Percentiles rank a stretch among this genome's conserved stretches.
phyloP scores from a whole-genome alignment of 2,329 filamentous ascomycete genomes.

The Ascochyta viciae-villosae region DNA sequence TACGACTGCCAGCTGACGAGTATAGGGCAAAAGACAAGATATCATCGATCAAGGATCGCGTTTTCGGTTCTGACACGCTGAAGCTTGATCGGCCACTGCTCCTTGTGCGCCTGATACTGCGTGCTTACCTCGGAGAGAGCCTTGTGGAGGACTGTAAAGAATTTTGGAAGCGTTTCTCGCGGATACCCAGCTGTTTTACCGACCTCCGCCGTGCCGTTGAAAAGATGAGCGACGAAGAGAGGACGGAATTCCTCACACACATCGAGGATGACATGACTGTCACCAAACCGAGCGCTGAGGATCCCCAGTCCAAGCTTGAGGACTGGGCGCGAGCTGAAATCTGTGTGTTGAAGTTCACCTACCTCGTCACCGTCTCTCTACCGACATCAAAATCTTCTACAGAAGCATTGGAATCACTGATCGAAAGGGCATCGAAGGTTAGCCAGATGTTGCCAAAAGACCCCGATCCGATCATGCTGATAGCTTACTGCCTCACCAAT shows the following conservation, averaged over 20 bases:
- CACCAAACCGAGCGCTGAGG: not conserved
- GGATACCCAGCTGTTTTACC: slow-evolving; percentile 33
- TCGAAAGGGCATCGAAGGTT: slow-evolving; percentile 27
- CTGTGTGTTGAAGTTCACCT: slow-evolving; percentile 37
- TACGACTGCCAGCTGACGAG: not conserved
- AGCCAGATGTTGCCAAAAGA: slow-evolving; percentile 21
- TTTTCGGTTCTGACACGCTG: slow-evolving; percentile 19
- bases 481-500: slow-evolving; percentile 30
- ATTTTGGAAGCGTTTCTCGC: slow-evolving; percentile 32
- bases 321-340: slow-evolving; percentile 28
- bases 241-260: slow-evolving; percentile 22
- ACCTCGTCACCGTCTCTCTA: slow-evolving; percentile 34
- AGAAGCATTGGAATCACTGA: slow-evolving; percentile 22
- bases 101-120: slow-evolving; percentile 25
- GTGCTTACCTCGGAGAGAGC: slow-evolving; percentile 10
- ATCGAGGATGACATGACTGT: slow-evolving; percentile 18
- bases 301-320: slow-evolving; percentile 7
- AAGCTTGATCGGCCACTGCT: slow-evolving; percentile 24
- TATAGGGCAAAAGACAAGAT: slow-evolving; percentile 17
- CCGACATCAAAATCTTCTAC: not conserved
- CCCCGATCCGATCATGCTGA: slow-evolving; percentile 29
- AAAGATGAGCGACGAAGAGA: slow-evolving; percentile 18
- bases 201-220: slow-evolving; percentile 38
- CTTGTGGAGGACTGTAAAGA: slow-evolving; percentile 27
- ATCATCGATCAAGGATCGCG: slow-evolving; percentile 12